Evolutionary conservation across 2,329 filamentous ascomycete genomes (phyloP), one percentile per base, ranked within the genome.

Genomic region (Stachybotrys chartarum): DNA sequence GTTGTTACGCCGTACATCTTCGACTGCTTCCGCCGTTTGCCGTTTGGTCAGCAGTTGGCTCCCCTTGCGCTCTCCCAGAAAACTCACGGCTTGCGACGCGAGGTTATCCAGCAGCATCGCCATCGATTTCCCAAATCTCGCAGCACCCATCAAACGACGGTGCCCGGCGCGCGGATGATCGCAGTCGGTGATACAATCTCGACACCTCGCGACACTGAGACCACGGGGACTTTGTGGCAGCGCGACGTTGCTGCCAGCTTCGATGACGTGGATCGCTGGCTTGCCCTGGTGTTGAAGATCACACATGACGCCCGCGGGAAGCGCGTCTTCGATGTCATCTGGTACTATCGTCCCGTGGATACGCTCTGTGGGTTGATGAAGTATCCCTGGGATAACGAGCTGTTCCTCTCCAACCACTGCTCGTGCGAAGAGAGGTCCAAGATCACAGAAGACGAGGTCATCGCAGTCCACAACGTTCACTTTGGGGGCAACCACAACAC

Each of bases 401-500:
- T 94, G 0, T 94, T 94, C 58, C 70, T 93, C 0, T 90, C 85
- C 0, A 82, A 91, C 52, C 84, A 91, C 56, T 93, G 90, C 70
- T 87, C 85, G 1, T 94, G 90, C 58, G 66, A 72, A 0, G 74
- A 80, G 8, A 56, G 55, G 0, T 56, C 71, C 0, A 75, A 77
- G 31, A 74, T 90, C 3, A 60, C 74, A 0, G 75, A 78, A 1
- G 68, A 78, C 0, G 78, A 90, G 39, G 73, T 91, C 0, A 63
- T 83, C 0, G 76, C 75, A 0, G 80, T 79, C 1, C 80, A 87
- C 46, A 59, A 75, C 0, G 78, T 92, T 0, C 75, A 81, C 58
- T 85, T 82, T 69, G 81, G 82, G 7, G 76, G 76, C 0, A 67
- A 69, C 1, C 79, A 82, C 0, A 65, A 72, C 1, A 75, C 73